Conservation (phyloP, 2,329 filamentous ascomycete genomes). For the Fusarium napiforme region DNA sequence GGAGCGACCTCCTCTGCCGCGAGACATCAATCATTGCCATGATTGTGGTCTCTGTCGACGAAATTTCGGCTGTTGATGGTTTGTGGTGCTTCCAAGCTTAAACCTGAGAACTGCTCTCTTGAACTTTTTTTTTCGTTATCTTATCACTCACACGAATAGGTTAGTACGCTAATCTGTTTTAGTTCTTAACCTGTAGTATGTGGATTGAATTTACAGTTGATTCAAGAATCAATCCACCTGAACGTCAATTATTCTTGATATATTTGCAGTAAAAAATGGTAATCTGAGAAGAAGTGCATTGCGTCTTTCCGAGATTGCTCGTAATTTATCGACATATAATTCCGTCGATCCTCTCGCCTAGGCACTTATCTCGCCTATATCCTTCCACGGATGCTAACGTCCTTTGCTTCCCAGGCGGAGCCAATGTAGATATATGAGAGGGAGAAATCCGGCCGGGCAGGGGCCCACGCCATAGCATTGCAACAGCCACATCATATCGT, state of each 20-base stretch:
- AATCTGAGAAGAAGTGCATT: not conserved
- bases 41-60: constrained; percentile 49
- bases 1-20: constrained; percentile 65
- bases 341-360: not conserved
- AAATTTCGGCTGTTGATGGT: constrained; percentile 42
- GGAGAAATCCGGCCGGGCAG: too few relatives aligned
- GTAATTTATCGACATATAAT: not conserved
- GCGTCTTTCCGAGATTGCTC: not conserved
- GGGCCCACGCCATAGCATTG: not conserved
- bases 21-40: constrained; percentile 69
- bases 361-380: not conserved
- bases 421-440: not conserved
- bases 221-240: not conserved
- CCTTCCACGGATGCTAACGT: not conserved
- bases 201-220: not conserved
- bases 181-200: constrained; percentile 5
- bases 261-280: too few relatives aligned
- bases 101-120: constrained; percentile 43
- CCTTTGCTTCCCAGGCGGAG: not conserved
- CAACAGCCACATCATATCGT: not conserved
- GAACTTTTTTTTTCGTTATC: constrained; percentile 53
- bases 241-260: not conserved
- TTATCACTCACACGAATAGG: constrained; percentile 5
- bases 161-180: constrained; percentile 21
- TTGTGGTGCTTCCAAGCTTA: constrained; percentile 40